Evolutionary conservation across 2,329 filamentous ascomycete genomes (phyloP), one percentile per base, ranked within the genome.

Genomic region (Aureobasidium sp.): DNA sequence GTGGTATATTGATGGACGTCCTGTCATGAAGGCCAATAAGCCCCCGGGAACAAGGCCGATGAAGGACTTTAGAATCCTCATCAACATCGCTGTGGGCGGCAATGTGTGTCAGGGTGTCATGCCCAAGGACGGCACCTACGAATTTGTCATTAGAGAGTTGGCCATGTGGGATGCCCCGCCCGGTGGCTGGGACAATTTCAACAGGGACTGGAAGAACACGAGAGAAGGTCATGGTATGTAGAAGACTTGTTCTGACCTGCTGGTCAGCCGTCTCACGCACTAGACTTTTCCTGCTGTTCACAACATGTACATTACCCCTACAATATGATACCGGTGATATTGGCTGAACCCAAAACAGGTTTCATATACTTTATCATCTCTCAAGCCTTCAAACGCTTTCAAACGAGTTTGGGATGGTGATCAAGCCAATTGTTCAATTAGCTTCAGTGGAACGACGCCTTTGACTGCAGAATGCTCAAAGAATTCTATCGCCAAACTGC

Each of bases 11-110:
- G 82, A 85, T 66, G 81, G 81, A 0, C 70, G 73, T 37, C 75
- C 81, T 0, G 79, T 85, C 1, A 85, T 85, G 82, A 84, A 80
- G 71, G 81, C 76, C 0, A 67, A 70, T 2, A 80, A 83, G 27
- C 83, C 83, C 0, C 66, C 68, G 1, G 81, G 82, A 0, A 84
- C 80, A 2, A 73, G 83, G 14, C 75, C 78, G 6, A 76, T 85
- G 71, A 77, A 79, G 61, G 82, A 85, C 29, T 85, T 79, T 72
- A 78, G 77, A 19, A 72, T 85, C 9, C 70, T 85, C 63, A 76
- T 85, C 19, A 85, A 85, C 62, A 76, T 85, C n/a, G 83, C 83
- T 1, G 84, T 85, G 79, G 83, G 83, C 0, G 83, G 83, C 0
- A 84, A 81, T 63, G 82, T 85, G 5, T 84, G 82, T 65, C 71